Evolutionary conservation across 225 moss, liverwort and hornwort species (phyloP).

Genomic region (Pseudoscleropodium purum): DNA sequence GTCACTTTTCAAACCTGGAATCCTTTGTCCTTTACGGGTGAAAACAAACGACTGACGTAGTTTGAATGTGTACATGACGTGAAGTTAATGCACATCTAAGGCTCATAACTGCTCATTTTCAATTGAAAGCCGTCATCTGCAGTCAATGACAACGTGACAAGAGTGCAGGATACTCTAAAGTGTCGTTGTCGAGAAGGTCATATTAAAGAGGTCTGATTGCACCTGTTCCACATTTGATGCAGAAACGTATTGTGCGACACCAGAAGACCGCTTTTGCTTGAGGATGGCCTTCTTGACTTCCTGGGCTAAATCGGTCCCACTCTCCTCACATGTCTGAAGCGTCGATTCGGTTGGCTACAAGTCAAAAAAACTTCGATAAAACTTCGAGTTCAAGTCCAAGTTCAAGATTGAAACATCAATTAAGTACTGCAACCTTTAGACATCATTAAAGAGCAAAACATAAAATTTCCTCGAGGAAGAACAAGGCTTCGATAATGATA

Average conservation of each 20-base stretch:
- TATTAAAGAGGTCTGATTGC: background rate
- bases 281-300: slow-evolving; percentile 54
- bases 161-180: background rate
- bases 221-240: slow-evolving; percentile 86
- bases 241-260: slow-evolving; percentile 35
- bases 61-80: background rate
- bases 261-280: slow-evolving; percentile 44
- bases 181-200: background rate
- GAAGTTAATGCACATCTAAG: background rate
- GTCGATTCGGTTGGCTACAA: slow-evolving; percentile 79
- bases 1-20: background rate
- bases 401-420: background rate
- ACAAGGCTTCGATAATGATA: background rate
- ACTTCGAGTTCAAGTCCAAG: background rate
- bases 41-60: background rate
- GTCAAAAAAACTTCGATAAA: background rate
- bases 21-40: background rate
- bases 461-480: background rate
- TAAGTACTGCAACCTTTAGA: background rate
- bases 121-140: background rate
- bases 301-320: slow-evolving; percentile 90
- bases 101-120: background rate
- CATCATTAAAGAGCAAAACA: background rate
- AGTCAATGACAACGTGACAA: background rate
- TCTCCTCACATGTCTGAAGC: slow-evolving; percentile 91